Conservation (phyloP, 129 eudicot species). For the Flaveria bidentis region DNA sequence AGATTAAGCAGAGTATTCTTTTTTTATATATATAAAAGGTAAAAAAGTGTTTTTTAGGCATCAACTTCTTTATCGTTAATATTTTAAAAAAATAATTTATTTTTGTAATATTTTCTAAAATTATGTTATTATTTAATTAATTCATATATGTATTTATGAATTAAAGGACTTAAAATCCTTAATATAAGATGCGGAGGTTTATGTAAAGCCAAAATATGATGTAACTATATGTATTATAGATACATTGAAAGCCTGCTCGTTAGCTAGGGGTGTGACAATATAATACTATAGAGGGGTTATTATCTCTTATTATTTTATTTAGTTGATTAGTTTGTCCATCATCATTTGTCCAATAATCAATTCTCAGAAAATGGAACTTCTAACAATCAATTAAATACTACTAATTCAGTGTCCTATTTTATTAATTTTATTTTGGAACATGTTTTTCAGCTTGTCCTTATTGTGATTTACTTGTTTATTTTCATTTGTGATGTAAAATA, state of each 20-base stretch:
- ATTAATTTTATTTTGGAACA: neutral
- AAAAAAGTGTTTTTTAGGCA: too few species aligned
- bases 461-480: too few species aligned
- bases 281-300: neutral
- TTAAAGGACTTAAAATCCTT: neutral
- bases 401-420: neutral
- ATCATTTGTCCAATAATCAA: conserved; percentile 1
- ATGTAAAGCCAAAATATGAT: neutral
- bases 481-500: neutral
- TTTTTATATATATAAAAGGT: too few species aligned
- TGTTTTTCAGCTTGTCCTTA: neutral
- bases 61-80: too few species aligned
- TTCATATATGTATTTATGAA: neutral
- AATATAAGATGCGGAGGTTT: neutral
- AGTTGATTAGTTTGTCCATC: neutral
- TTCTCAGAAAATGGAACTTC: neutral
- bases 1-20: too few species aligned
- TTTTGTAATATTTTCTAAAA: too few species aligned
- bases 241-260: neutral
- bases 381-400: neutral
- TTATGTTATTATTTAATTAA: too few species aligned
- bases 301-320: neutral
- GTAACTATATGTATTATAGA: too few species aligned
- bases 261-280: neutral
- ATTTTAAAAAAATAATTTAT: too few species aligned